Evolutionary conservation across 257 asterid genomes (phyloP), one percentile per base, ranked within the genome.

Genomic region (Solanum sitiens): DNA sequence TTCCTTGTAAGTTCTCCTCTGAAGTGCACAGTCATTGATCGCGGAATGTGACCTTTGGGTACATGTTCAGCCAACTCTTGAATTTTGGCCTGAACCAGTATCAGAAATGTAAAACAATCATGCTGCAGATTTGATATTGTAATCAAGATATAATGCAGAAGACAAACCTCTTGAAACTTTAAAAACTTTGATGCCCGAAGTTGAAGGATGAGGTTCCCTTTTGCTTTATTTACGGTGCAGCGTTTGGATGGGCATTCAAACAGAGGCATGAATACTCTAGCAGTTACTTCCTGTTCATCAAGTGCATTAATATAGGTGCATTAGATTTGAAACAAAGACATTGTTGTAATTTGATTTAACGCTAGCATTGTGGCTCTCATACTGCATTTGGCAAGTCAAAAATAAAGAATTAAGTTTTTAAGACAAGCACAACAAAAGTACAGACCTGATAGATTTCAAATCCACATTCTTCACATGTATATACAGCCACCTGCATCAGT

Each of bases 41-140:
- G 93, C 65, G 99, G 99, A 87, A 96, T 96, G 89, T 97, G 99
- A 85, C 99, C 99, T 90, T 97, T 96, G 23, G 99, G 99, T 56
- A 97, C 99, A 93, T 97, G 99, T 87, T 97, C 99, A 27, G 99
- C 89, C 86, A 97, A 90, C 87, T 97, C 99, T 92, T 97, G 99
- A 88, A 97, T 93, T 92, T 97, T 97, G 63, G 98, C 99, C 99
- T 97, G 95, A 87, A 91, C 86, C 63, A 90, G 83, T 72, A 40
- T 59, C 23, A 88, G 91, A 85, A 65, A 63, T 25, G 83, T 40
- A 87, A 33, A 4, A 30, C 25, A n/a, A 68, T 37, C n/a, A 35
- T 37, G 18, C 21, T 44, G 32, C 40, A 37, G 16, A 33, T 20
- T 71, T 59, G 63, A 85, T 65, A 59, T 32, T 73, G 59, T 77